Evolutionary conservation across 495 filamentous ascomycete species (phyloP), one percentile per base, ranked within the genome.

Genomic region (Immersiella caudata): DNA sequence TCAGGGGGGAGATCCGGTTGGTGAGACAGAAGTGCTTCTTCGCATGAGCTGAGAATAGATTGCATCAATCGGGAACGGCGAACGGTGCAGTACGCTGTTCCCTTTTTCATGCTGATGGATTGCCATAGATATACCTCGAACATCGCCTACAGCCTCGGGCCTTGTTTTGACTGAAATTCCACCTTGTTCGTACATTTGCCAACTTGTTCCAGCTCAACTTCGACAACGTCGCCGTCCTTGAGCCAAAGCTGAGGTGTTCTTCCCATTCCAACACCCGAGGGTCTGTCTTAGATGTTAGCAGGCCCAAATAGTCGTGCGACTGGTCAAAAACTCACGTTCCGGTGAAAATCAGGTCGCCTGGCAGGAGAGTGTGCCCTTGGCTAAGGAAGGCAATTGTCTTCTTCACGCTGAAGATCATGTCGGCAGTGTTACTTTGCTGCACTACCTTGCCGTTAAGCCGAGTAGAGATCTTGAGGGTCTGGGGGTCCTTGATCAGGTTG

Each of bases 261-360:
- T 35, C 90, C 91, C 87, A 92, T 90, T 0, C 90, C 92, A 12
- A 94, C 92, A 59, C 91, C 73, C 90, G 85, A 7, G 91, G 91
- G 62, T 55, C 56, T 36, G 24, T 14, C 33, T 22, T 40, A 25
- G 22, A 35, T 68, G 33, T 24, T 27, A 69, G 36, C 20, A 12
- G 20, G 22, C n/a, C 58, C 59, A 46, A 27, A 59, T 33, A 6
- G 14, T 6, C 4, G 33, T 3, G 11, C 2, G 26, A 22, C 21
- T 5, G n/a, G 24, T 6, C 55, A 12, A 21, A 35, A 51, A 87
- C 88, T 86, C 76, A 90, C 83, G 92, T 96, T 77, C 92, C 92
- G 49, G 92, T 94, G 69, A 93, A 94, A 60, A 96, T 93, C 60
- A 94, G 46, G 78, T 94, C 92, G 2, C 93, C 93, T 9, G 90